These are phyloP conservation scores for Lasiosphaeris hirsuta DNA, from an alignment of 495 filamentous ascomycete genomes.

Conservation along the genomic window DNA sequence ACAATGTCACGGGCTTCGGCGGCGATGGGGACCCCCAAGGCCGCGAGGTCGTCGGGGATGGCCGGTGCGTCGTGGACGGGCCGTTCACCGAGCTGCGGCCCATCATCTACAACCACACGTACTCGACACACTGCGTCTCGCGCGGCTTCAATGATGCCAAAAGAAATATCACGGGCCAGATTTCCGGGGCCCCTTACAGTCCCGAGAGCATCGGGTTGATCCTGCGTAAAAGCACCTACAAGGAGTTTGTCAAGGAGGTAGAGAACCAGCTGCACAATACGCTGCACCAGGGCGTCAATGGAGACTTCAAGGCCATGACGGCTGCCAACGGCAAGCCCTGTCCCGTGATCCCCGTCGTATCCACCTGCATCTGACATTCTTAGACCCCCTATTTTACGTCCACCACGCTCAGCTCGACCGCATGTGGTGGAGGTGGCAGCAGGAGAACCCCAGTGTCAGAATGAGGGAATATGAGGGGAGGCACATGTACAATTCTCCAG, in stretches of 20 bases:
- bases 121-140: constrained; percentile 5
- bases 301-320: constrained; percentile 9
- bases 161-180: neutral
- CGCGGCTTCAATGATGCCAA: constrained; percentile 1
- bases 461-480: neutral
- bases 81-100: neutral
- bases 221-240: neutral
- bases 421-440: constrained; percentile 8
- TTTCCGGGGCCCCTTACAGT: neutral
- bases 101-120: constrained; percentile 10
- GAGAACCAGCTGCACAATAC: constrained; percentile 1
- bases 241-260: neutral
- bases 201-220: constrained; percentile 1
- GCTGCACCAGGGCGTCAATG: neutral
- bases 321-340: constrained; percentile 1
- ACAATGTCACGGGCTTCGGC: neutral
- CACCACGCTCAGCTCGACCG: constrained; percentile 6
- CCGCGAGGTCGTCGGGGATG: neutral
- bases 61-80: neutral
- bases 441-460: neutral
- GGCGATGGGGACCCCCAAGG: neutral
- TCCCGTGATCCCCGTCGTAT: neutral
- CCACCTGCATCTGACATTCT: neutral
- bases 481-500: constrained; percentile 8
- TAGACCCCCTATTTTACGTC: constrained; percentile 9